Conservation (phyloP, 2,329 filamentous ascomycete species). For the Sporothrix humicola region DNA sequence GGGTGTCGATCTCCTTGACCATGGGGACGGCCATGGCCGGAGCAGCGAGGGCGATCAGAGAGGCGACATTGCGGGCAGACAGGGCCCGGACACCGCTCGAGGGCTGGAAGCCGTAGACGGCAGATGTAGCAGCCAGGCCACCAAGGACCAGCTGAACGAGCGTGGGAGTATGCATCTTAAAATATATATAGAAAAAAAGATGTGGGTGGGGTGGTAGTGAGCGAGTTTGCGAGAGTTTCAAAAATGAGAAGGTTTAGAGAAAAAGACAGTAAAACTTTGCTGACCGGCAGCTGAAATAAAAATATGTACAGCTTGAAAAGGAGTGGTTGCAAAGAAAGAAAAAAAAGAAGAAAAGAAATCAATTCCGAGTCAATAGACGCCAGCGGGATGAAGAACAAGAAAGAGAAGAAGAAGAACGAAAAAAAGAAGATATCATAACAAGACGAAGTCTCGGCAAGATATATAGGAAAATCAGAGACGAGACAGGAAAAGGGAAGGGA, state of each 20-base stretch:
- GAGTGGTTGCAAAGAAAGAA: constrained; percentile 38
- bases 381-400: constrained; percentile 33
- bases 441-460: constrained; percentile 16
- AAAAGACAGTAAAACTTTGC: constrained; percentile 36
- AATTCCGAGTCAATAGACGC: constrained; percentile 29
- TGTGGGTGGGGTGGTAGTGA: constrained; percentile 18
- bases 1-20: constrained; percentile 35
- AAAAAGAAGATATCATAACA: constrained; percentile 13
- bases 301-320: constrained; percentile 36
- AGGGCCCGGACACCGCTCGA: constrained; percentile 37
- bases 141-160: constrained; percentile 43
- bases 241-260: constrained; percentile 31
- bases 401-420: constrained; percentile 30
- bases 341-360: constrained; percentile 33
- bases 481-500: not conserved
- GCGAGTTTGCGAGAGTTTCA: constrained; percentile 34
- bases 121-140: constrained; percentile 44
- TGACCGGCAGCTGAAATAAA: constrained; percentile 43
- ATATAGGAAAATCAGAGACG: constrained; percentile 29
- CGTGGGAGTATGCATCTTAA: constrained; percentile 45
- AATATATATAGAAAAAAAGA: not conserved
- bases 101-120: constrained; percentile 43
- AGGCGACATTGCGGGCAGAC: constrained; percentile 39
- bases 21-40: constrained; percentile 41
- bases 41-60: constrained; percentile 42